These are phyloP conservation scores for Aspergillaceae sp. DNA, from an alignment of 2,329 filamentous ascomycete genomes.

Conservation along the genomic window DNA sequence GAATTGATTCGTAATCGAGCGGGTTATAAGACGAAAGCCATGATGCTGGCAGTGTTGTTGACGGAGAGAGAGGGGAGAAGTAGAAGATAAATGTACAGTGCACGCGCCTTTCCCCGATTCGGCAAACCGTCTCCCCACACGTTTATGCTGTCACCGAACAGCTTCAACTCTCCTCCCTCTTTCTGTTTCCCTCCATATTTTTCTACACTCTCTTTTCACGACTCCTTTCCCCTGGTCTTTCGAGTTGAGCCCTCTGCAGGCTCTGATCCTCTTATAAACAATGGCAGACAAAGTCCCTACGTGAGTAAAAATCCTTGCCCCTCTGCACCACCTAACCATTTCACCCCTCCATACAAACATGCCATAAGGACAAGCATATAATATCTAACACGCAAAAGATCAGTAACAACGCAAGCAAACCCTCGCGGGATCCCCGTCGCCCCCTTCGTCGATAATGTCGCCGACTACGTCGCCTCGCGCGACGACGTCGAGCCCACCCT, in stretches of 20 bases:
- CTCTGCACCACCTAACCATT: not conserved
- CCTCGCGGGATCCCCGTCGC: constrained; percentile 40
- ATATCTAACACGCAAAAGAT: constrained; percentile 10
- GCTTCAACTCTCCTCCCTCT: constrained; percentile 1
- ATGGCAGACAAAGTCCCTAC: constrained; percentile 24
- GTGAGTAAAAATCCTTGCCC: constrained; percentile 13
- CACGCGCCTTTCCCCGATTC: constrained; percentile 16
- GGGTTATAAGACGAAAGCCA: not conserved
- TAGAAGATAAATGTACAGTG: not conserved
- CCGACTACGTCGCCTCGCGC: constrained; percentile 39
- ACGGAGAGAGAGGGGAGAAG: not conserved
- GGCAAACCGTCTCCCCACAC: constrained; percentile 19
- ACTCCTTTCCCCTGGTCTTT: not conserved
- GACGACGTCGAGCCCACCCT: constrained; percentile 40
- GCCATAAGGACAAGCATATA: too few relatives aligned
- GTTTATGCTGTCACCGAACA: constrained; percentile 4
- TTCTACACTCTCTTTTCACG: constrained; percentile 1
- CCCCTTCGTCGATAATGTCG: constrained; percentile 40
- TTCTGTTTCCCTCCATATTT: constrained; percentile 3
- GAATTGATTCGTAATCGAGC: too few relatives aligned
- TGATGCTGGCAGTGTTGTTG: too few relatives aligned
- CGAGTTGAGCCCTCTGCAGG: constrained; percentile 5
- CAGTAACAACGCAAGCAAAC: constrained; percentile 29
- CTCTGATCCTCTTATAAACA: constrained; percentile 9
- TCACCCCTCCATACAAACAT: too few relatives aligned